Evolutionary conservation across 805 yeast genomes (phyloP).

Genomic region (Metschnikowia henanensis): DNA sequence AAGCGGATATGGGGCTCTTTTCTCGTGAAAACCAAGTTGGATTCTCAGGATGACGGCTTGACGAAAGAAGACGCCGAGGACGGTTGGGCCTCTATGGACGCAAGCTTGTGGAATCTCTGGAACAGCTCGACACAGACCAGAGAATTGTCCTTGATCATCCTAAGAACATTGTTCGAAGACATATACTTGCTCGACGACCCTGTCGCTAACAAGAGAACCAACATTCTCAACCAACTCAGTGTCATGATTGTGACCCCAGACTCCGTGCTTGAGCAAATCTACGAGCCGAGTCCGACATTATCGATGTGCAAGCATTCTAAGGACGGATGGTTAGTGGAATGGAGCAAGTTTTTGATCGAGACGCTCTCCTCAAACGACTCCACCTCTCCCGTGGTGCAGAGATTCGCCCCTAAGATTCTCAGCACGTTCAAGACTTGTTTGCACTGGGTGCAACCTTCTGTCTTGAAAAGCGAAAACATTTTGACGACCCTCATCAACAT

Average conservation of each 20-base stretch:
- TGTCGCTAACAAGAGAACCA: slow-evolving; percentile 75
- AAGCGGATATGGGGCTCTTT: slow-evolving; percentile 89
- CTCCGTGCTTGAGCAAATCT: slow-evolving; percentile 56
- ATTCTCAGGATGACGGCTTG: slow-evolving; percentile 29
- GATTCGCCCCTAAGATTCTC: slow-evolving; percentile 63
- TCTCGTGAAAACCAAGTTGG: slow-evolving; percentile 37
- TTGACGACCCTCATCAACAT: slow-evolving; percentile 62
- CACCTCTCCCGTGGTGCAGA: slow-evolving; percentile 28
- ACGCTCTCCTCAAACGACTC: slow-evolving; percentile 32
- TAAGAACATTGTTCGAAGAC: slow-evolving; percentile 90
- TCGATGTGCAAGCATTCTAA: slow-evolving; percentile 62
- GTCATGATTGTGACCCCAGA: slow-evolving; percentile 81
- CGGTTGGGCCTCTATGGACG: slow-evolving; percentile 91
- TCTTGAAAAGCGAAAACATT: slow-evolving; percentile 66
- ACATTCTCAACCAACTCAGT: slow-evolving; percentile 77
- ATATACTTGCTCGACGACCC: slow-evolving; percentile 90
- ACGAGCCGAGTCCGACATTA: slow-evolving; percentile 64
- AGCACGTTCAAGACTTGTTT: slow-evolving; percentile 87
- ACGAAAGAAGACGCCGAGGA: slow-evolving; percentile 46
- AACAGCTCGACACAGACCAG: slow-evolving; percentile 57
- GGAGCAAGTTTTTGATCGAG: slow-evolving; percentile 49
- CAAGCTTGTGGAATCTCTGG: slow-evolving; percentile 76
- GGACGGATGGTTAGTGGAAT: slow-evolving; percentile 85
- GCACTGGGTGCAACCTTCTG: slow-evolving; percentile 85
- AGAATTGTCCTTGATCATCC: slow-evolving; percentile 74